Percentiles rank a stretch among this genome's conserved stretches.
Evolutionary conservation across 495 filamentous ascomycete species (phyloP).

Genomic region (Entonaema liquescens): DNA sequence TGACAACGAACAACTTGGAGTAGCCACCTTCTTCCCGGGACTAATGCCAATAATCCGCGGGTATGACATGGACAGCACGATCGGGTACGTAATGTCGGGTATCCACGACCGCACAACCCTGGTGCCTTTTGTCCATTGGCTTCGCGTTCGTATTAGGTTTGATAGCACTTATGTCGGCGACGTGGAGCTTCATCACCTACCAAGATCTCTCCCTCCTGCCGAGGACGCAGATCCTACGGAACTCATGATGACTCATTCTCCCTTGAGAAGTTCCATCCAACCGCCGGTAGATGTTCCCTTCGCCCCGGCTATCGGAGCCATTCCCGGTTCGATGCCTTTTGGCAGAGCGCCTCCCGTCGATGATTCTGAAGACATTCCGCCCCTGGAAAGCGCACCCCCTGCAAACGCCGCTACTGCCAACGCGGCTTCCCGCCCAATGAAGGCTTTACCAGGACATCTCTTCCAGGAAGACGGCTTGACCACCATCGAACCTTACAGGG

Average conservation of each 20-base stretch:
- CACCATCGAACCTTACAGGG: too few relatives aligned
- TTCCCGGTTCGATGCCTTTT: too few relatives aligned
- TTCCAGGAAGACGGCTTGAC: background rate
- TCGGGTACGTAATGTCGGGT: background rate
- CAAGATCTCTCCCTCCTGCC: background rate
- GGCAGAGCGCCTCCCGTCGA: too few relatives aligned
- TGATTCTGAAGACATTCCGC: too few relatives aligned
- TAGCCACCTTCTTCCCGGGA: background rate
- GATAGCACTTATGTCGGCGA: background rate
- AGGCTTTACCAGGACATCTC: background rate
- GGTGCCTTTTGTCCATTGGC: background rate
- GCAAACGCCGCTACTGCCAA: background rate
- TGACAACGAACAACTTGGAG: background rate
- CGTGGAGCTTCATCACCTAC: background rate
- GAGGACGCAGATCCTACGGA: too few relatives aligned
- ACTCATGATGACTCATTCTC: too few relatives aligned
- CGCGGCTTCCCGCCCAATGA: background rate
- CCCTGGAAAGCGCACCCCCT: too few relatives aligned
- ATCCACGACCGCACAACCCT: background rate
- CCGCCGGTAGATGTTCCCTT: too few relatives aligned
- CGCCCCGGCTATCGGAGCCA: too few relatives aligned
- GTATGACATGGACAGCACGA: background rate
- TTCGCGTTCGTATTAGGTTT: background rate
- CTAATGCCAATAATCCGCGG: background rate
- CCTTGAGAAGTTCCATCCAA: too few relatives aligned